These are phyloP conservation scores for Penicillium sp. DNA, from an alignment of 2,329 filamentous ascomycete genomes.

Conservation along the genomic window DNA sequence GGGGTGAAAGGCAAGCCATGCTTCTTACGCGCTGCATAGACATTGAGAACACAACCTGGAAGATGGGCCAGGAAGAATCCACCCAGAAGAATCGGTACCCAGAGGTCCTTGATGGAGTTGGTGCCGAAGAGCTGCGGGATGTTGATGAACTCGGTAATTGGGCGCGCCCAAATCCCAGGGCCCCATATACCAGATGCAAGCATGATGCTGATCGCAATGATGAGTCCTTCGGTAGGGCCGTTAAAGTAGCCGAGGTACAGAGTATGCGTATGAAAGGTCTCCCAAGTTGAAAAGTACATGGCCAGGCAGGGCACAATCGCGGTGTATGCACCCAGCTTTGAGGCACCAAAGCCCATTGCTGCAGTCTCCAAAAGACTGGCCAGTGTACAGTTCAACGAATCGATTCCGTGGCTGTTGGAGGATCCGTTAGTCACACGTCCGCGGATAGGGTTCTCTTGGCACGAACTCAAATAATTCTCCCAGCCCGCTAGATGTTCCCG, in stretches of 20 bases:
- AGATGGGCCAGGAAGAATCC: conserved; percentile 69
- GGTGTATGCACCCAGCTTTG: conserved; percentile 80
- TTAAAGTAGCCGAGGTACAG: conserved; percentile 95
- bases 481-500: conserved; percentile 87
- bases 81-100: conserved; percentile 65
- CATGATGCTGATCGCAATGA: conserved; percentile 85
- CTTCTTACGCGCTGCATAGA: conserved; percentile 66
- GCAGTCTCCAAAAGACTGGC: conserved; percentile 85
- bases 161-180: conserved; percentile 76
- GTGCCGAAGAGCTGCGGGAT: conserved; percentile 59
- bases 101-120: conserved; percentile 76
- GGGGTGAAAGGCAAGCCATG: conserved; percentile 70
- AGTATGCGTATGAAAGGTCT: conserved; percentile 97
- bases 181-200: conserved; percentile 80
- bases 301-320: conserved; percentile 84
- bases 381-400: conserved; percentile 94
- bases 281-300: conserved; percentile 99
- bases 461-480: conserved; percentile 88
- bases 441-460: conserved; percentile 6
- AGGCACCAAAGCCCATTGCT: conserved; percentile 84
- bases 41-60: conserved; percentile 84
- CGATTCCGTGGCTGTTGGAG: conserved; percentile 75
- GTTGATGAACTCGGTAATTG: conserved; percentile 64
- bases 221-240: conserved; percentile 89
- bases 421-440: conserved; percentile 19